Evolutionary conservation across 768 basidiomycete species (phyloP), one percentile per base, ranked within the genome.

Genomic region (Pleurotus tuoliensis): DNA sequence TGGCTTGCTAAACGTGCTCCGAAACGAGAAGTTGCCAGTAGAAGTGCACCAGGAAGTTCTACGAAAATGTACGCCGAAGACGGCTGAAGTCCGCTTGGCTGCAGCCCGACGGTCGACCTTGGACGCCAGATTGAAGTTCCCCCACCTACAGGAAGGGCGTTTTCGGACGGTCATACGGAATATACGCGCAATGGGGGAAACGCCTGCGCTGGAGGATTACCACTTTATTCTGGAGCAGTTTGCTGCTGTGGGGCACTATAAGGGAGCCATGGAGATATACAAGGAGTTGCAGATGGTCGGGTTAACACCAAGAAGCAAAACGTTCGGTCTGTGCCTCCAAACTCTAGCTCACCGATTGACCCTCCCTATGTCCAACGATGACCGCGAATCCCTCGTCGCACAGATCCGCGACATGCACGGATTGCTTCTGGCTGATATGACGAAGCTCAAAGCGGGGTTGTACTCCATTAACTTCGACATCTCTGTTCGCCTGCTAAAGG

Each of bases 161-260:
- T 80, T 90, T 62, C 82, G 83, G 67, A 69, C 76, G 16, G 72
- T 94, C 65, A 80, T 94, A 58, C 77, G 77, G 52, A 88, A 89
- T 66, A 91, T 92, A 20, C 83, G 83, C 53, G 73, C 75, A 39
- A 64, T 79, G 11, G 84, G 83, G 2, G 63, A 64, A 55, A 66
- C 68, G 44, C 76, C 81, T 18, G 56, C 79, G 69, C 57, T 87
- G 52, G 81, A 83, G 2, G 92, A 93, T 67, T 93, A 88, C 67
- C 79, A 92, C 66, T 86, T 85, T 63, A 72, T 94, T 58, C 67
- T 94, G 50, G 77, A 81, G 59, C 88, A 90, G 58, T 90, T 90
- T 58, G 87, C 90, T 34, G 82, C 85, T 0, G 82, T 83, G 3
- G 92, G 90, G n/a, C 80, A 92, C 63, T 74, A 82, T 61, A 63